phyloP scores from a whole-genome alignment of 352 stramenopile species.

The Phytophthora citrophthora region DNA sequence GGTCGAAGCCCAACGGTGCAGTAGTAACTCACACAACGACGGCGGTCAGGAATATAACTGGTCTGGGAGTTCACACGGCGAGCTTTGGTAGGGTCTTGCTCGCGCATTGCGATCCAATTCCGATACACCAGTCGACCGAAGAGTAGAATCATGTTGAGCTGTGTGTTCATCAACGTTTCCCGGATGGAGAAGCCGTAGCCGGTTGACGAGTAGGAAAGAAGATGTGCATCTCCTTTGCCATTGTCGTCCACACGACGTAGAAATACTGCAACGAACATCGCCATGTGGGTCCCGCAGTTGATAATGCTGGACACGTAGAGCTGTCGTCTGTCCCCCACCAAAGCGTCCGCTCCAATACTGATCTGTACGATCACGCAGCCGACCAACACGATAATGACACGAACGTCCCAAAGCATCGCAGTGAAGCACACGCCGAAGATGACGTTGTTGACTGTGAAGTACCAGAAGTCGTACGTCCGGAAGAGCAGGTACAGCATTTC shows the following conservation, averaged over 20 bases:
- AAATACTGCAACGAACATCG: constrained; percentile 26
- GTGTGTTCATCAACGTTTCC: constrained; percentile 36
- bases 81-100: constrained; percentile 3
- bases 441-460: constrained; percentile 39
- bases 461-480: constrained; percentile 44
- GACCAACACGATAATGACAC: constrained; percentile 24
- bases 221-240: constrained; percentile 1
- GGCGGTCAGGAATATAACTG: constrained; percentile 19
- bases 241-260: constrained; percentile 30
- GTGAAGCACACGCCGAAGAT: constrained; percentile 29
- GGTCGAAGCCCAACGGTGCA: constrained; percentile 27
- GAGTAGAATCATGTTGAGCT: constrained; percentile 37
- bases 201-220: constrained; percentile 21
- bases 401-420: constrained; percentile 26
- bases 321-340: constrained; percentile 24
- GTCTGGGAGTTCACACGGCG: constrained; percentile 18
- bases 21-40: constrained; percentile 37
- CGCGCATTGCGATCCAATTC: constrained; percentile 25
- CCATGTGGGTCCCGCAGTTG: constrained; percentile 20
- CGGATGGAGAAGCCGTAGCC: constrained; percentile 23
- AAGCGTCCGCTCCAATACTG: constrained; percentile 33
- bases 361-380: constrained; percentile 35
- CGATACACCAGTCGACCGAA: constrained; percentile 36
- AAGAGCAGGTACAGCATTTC: constrained; percentile 37
- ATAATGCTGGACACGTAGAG: constrained; percentile 26